Conservation (phyloP, 202 grass and related monocot genomes). For the Saccharum hybrid region DNA sequence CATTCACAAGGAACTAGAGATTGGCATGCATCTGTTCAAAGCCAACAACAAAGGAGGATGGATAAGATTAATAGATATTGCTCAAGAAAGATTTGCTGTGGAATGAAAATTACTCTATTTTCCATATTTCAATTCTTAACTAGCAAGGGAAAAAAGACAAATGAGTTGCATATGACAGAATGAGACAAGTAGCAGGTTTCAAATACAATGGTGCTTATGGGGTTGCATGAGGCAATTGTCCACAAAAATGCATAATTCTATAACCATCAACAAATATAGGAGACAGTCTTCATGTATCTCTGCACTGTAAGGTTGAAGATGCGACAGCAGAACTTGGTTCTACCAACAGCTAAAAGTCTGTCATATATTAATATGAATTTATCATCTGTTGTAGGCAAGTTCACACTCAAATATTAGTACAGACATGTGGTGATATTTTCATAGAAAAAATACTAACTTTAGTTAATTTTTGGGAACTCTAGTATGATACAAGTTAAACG, state of each 20-base stretch:
- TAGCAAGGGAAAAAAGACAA: not conserved
- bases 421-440: not conserved
- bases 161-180: not conserved
- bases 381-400: not conserved
- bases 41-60: not conserved
- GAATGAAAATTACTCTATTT: conserved; percentile 8
- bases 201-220: not conserved
- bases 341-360: not conserved
- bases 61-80: not conserved
- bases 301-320: not conserved
- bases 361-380: not conserved
- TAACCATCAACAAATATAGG: not conserved
- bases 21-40: conserved; percentile 13
- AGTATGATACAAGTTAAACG: not conserved
- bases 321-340: not conserved
- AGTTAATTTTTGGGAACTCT: not conserved
- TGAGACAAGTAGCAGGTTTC: not conserved
- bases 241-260: not conserved
- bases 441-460: not conserved
- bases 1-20: not conserved
- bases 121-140: conserved; percentile 29
- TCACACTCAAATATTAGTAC: not conserved
- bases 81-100: conserved; percentile 7
- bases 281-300: not conserved
- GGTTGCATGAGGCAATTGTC: not conserved